Evolutionary conservation across 2,329 filamentous ascomycete genomes (phyloP).

Genomic region (Pseudodiploospora longispora): DNA sequence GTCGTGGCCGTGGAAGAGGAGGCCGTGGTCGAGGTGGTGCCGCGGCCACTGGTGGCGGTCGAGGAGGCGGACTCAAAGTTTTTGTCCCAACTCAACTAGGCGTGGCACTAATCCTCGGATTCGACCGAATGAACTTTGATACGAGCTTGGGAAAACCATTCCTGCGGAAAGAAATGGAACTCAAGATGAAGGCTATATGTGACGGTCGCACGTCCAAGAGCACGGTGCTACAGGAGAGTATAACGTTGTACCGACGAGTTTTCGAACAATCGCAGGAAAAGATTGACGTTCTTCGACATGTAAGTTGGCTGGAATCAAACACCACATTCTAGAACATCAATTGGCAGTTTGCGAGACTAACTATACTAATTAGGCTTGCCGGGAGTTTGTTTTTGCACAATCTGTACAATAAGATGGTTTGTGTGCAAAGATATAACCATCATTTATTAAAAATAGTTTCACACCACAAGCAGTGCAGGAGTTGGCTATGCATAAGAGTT

Average conservation of each 20-base stretch:
- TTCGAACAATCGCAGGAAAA: constrained; percentile 75
- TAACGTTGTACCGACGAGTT: constrained; percentile 79
- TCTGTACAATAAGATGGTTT: background rate
- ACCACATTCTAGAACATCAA: background rate
- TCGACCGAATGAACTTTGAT: constrained; percentile 88
- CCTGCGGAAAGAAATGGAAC: constrained; percentile 93
- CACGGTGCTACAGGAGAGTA: constrained; percentile 71
- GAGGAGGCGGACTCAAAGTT: constrained; percentile 56
- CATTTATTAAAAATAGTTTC: too few relatives aligned
- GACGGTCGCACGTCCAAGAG: constrained; percentile 70
- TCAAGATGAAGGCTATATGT: constrained; percentile 94
- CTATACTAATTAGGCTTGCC: constrained; percentile 23
- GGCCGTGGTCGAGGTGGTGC: constrained; percentile 32
- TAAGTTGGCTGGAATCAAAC: constrained; percentile 31
- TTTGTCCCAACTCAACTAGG: constrained; percentile 91
- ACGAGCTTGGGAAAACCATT: constrained; percentile 93
- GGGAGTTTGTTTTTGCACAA: constrained; percentile 28
- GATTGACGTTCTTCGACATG: constrained; percentile 56
- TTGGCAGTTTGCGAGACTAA: background rate
- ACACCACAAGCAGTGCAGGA: too few relatives aligned
- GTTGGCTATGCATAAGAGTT: too few relatives aligned
- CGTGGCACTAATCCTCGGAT: constrained; percentile 85
- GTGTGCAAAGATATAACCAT: too few relatives aligned
- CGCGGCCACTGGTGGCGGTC: constrained; percentile 33
- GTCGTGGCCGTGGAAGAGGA: constrained; percentile 39